Conservation (phyloP, 805 yeast genomes). For the Metschnikowia bowlesiae region DNA sequence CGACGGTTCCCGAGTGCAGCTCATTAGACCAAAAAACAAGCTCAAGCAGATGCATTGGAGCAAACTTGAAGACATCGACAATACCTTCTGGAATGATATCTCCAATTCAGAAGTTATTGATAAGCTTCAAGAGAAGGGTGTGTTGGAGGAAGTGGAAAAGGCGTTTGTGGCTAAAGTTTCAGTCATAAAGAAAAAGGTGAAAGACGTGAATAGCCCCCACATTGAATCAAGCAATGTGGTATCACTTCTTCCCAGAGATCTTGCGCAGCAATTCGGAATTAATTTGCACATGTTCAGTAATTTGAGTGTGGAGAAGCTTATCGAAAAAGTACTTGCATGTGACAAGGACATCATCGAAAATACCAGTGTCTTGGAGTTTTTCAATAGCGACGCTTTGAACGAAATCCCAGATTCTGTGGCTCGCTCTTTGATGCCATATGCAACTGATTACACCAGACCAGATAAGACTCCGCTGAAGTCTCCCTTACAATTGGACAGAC, state of each 20-base stretch:
- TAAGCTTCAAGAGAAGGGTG: constrained; percentile 68
- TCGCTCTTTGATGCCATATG: constrained; percentile 59
- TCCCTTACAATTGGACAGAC: constrained; percentile 50
- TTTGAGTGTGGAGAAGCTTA: constrained; percentile 50
- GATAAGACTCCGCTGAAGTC: constrained; percentile 8
- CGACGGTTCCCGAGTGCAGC: not conserved
- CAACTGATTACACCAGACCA: constrained; percentile 39
- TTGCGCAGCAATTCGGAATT: constrained; percentile 77
- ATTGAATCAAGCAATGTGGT: not conserved
- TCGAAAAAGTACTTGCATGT: constrained; percentile 54
- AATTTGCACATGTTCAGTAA: constrained; percentile 62
- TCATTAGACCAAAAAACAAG: constrained; percentile 58
- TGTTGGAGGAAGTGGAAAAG: constrained; percentile 76
- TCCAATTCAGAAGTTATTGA: constrained; percentile 57
- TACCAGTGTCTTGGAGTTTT: constrained; percentile 61
- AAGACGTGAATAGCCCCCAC: constrained; percentile 40
- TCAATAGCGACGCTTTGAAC: constrained; percentile 59
- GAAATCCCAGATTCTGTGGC: constrained; percentile 55
- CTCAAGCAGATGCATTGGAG: constrained; percentile 98
- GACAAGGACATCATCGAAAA: constrained; percentile 52
- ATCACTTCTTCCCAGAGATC: constrained; percentile 70
- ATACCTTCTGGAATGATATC: constrained; percentile 79
- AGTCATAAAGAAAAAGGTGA: constrained; percentile 34
- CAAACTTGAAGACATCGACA: constrained; percentile 74
- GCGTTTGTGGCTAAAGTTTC: constrained; percentile 81